Conservation (phyloP, 2,329 filamentous ascomycete genomes). For the Ophiostoma sp. region DNA sequence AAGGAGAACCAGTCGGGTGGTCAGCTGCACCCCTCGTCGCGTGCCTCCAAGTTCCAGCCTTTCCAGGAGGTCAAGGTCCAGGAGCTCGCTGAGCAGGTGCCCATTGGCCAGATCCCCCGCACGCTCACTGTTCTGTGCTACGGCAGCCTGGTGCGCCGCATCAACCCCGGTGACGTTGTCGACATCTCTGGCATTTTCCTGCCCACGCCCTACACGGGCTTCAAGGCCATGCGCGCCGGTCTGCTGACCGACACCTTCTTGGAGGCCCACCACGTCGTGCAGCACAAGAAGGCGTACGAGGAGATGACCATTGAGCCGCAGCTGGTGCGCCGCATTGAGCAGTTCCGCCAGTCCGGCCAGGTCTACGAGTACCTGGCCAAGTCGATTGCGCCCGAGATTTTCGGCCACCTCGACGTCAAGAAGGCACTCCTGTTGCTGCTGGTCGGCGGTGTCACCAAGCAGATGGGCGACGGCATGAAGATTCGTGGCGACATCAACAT, state of each 20-base stretch:
- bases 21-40: slow-evolving; percentile 89
- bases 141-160: slow-evolving; percentile 77
- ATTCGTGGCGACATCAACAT: slow-evolving; percentile 99
- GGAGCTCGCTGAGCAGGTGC: slow-evolving; percentile 98
- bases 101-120: slow-evolving; percentile 93
- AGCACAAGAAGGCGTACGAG: slow-evolving; percentile 98
- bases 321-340: slow-evolving; percentile 80
- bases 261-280: slow-evolving; percentile 87
- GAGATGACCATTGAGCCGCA: slow-evolving; percentile 81
- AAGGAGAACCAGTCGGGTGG: slow-evolving; percentile 87
- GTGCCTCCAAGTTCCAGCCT: slow-evolving; percentile 92
- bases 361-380: slow-evolving; percentile 95
- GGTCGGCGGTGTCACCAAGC: slow-evolving; percentile 93
- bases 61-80: slow-evolving; percentile 99
- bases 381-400: slow-evolving; percentile 97
- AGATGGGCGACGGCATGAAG: slow-evolving; percentile 97
- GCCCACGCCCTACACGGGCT: slow-evolving; percentile 97
- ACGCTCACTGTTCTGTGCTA: slow-evolving; percentile 88
- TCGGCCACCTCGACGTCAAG: slow-evolving; percentile 94
- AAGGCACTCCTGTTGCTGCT: slow-evolving; percentile 94
- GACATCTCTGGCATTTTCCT: slow-evolving; percentile 95
- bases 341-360: slow-evolving; percentile 80
- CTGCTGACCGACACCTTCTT: slow-evolving; percentile 97
- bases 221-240: slow-evolving; percentile 93
- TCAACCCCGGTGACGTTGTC: slow-evolving; percentile 92